phyloP scores from a whole-genome alignment of 805 yeast species.

The Candida vartiovaarae region DNA sequence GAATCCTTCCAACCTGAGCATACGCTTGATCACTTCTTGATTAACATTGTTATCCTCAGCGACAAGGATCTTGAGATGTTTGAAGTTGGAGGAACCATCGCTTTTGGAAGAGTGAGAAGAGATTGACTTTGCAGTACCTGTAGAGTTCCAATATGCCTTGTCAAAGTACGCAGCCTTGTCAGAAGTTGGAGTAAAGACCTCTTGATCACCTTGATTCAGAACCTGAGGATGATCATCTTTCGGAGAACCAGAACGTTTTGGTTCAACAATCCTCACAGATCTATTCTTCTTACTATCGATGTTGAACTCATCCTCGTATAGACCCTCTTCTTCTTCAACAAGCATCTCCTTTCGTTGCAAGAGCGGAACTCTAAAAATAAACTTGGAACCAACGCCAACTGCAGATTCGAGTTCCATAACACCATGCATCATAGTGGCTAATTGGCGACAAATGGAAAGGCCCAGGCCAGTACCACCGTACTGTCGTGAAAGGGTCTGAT shows the following conservation, averaged over 20 bases:
- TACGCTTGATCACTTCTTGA: constrained; percentile 86
- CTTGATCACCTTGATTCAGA: neutral
- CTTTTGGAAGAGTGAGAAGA: constrained; percentile 5
- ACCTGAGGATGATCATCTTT: neutral
- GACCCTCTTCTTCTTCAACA: constrained; percentile 27
- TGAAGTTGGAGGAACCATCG: constrained; percentile 3
- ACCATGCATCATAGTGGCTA: constrained; percentile 89
- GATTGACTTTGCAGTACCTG: constrained; percentile 31
- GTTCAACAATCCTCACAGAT: constrained; percentile 31
- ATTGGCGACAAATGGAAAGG: constrained; percentile 78
- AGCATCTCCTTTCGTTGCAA: constrained; percentile 40
- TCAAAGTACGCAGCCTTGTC: constrained; percentile 10
- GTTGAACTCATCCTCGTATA: constrained; percentile 66
- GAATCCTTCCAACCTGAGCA: constrained; percentile 82
- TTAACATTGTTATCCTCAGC: constrained; percentile 94
- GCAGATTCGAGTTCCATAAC: constrained; percentile 65
- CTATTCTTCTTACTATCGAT: constrained; percentile 44
- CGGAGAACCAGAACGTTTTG: constrained; percentile 5
- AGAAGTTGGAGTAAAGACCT: constrained; percentile 8
- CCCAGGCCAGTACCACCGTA: constrained; percentile 97
- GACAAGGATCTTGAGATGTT: constrained; percentile 51
- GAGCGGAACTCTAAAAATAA: constrained; percentile 73
- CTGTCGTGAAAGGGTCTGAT: constrained; percentile 83
- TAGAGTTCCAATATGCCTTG: constrained; percentile 25
- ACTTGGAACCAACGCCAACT: constrained; percentile 79